phyloP scores from a whole-genome alignment of 768 basidiomycete genomes.

The Omphalotus guepiniiformis region DNA sequence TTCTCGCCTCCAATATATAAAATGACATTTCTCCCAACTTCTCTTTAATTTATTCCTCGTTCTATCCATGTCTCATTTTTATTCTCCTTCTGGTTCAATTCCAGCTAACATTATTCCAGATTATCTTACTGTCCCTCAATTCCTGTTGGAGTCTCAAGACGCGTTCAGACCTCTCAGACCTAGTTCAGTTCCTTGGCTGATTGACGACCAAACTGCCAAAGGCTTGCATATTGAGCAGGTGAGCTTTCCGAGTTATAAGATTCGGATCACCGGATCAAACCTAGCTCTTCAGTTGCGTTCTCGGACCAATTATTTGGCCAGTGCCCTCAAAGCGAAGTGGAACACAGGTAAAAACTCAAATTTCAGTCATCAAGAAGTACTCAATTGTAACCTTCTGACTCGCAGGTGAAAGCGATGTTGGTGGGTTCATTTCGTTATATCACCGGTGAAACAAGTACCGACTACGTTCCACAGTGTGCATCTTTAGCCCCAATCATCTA shows the following conservation, averaged over 20 bases:
- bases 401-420: no score
- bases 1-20: neutral
- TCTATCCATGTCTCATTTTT: neutral
- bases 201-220: conserved; percentile 54
- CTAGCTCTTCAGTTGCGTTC: neutral
- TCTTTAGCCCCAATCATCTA: conserved; percentile 62
- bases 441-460: no score
- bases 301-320: conserved; percentile 51
- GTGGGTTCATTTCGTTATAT: no score
- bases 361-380: no score
- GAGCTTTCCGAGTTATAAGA: no score
- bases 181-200: conserved; percentile 47
- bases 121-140: conserved; percentile 61
- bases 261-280: no score
- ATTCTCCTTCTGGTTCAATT: no score
- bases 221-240: conserved; percentile 17
- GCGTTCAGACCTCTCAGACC: conserved; percentile 41
- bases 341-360: conserved; percentile 50
- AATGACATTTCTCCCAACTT: neutral
- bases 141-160: conserved; percentile 47
- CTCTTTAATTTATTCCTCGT: neutral
- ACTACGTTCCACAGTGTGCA: conserved; percentile 45
- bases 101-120: conserved; percentile 50
- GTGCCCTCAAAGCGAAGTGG: conserved; percentile 45
- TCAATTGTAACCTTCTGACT: no score